phyloP scores from a whole-genome alignment of 1,139 yeast genomes.

The Zygotorulaspora mrakii region DNA sequence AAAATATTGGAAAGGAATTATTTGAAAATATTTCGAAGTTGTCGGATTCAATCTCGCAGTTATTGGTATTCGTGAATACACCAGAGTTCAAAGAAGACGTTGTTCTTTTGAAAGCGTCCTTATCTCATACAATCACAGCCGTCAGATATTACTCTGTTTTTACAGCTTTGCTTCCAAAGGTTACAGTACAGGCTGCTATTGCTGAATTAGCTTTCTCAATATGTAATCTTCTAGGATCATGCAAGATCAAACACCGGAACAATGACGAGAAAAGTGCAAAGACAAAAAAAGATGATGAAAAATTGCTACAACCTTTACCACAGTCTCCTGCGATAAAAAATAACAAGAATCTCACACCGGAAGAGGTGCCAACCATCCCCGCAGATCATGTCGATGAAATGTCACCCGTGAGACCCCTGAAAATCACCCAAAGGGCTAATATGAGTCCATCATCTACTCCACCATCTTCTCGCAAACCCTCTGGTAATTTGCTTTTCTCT shows the following conservation, averaged over 20 bases:
- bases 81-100: conserved; percentile 27
- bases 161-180: conserved; percentile 60
- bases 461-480: conserved; percentile 28
- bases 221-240: conserved; percentile 61
- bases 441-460: conserved; percentile 21
- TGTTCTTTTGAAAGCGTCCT: conserved; percentile 56
- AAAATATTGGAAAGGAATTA: conserved; percentile 42
- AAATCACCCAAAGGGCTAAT: conserved; percentile 34
- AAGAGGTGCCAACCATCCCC: conserved; percentile 6
- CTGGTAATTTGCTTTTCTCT: conserved; percentile 32
- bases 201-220: conserved; percentile 72
- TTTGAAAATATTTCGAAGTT: conserved; percentile 56
- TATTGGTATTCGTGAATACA: conserved; percentile 30
- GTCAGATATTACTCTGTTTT: conserved; percentile 73
- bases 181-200: conserved; percentile 73
- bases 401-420: conserved; percentile 39
- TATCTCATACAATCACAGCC: conserved; percentile 73
- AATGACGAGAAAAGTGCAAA: conserved; percentile 10
- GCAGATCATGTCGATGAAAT: conserved; percentile 20
- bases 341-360: conserved; percentile 4
- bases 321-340: neutral
- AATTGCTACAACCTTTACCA: neutral
- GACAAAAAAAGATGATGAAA: neutral
- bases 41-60: conserved; percentile 48
- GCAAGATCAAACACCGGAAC: conserved; percentile 42